phyloP scores from a whole-genome alignment of 2,329 filamentous ascomycete species.

The Teratosphaeria epicoccoides region DNA sequence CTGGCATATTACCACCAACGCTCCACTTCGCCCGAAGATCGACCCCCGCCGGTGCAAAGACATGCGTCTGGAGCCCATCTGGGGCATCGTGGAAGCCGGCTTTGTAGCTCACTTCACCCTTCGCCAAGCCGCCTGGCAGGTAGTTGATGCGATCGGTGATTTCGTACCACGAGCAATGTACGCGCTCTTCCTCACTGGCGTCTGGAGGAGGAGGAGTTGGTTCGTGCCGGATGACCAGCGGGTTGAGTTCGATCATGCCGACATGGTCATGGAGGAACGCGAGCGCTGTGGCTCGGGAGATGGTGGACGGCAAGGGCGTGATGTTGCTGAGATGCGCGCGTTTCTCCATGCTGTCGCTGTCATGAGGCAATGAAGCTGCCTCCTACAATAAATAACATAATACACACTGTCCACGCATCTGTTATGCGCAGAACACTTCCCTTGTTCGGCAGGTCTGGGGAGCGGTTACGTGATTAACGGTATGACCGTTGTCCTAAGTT shows the following conservation, averaged over 20 bases:
- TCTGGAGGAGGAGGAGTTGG: conserved; percentile 56
- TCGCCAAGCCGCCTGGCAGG: conserved; percentile 48
- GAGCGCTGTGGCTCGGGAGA: conserved; percentile 60
- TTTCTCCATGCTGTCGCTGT: conserved; percentile 60
- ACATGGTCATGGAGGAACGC: conserved; percentile 66
- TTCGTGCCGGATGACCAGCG: conserved; percentile 63
- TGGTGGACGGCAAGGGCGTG: conserved; percentile 60
- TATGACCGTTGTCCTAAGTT: neutral
- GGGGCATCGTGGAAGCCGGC: conserved; percentile 68
- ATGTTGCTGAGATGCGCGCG: conserved; percentile 64
- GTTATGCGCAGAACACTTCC: no score
- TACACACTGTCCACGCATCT: no score
- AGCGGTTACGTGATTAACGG: no score
- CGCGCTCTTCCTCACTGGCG: conserved; percentile 58
- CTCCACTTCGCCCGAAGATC: conserved; percentile 77
- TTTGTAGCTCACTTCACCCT: conserved; percentile 64
- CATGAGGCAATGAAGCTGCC: no score
- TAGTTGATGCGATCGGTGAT: conserved; percentile 60
- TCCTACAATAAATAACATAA: no score
- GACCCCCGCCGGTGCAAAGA: conserved; percentile 71
- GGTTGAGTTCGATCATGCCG: conserved; percentile 82
- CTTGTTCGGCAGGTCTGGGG: neutral
- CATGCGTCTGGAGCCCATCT: conserved; percentile 67
- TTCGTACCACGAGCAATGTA: conserved; percentile 62
- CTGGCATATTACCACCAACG: conserved; percentile 62